Conservation (phyloP, 2,329 filamentous ascomycete species). For the Xylaria sp. region DNA sequence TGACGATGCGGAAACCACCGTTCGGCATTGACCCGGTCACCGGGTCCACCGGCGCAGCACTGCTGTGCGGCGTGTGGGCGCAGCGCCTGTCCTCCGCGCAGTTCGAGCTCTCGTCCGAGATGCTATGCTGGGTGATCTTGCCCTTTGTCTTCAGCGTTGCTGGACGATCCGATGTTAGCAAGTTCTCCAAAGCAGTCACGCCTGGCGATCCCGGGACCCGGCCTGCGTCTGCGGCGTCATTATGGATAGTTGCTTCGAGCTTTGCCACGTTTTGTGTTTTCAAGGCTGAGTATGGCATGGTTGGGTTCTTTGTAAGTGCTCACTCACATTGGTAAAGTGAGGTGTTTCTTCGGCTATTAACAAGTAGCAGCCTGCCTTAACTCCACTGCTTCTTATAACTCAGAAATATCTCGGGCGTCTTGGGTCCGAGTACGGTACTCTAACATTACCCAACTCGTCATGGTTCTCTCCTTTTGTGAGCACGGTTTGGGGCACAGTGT, state of each 20-base stretch:
- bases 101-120: slow-evolving; percentile 38
- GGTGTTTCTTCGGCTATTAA: not conserved
- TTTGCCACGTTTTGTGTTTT: slow-evolving; percentile 27
- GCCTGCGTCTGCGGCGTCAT: slow-evolving; percentile 4
- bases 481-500: slow-evolving; percentile 27
- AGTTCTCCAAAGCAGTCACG: not conserved
- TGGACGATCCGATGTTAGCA: slow-evolving; percentile 4
- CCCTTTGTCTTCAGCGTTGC: slow-evolving; percentile 27
- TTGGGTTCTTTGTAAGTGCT: slow-evolving; percentile 17
- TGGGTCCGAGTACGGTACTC: slow-evolving; percentile 6
- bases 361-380: slow-evolving; percentile 34
- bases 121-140: slow-evolving; percentile 38
- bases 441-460: slow-evolving; percentile 7
- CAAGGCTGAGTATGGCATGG: slow-evolving; percentile 22
- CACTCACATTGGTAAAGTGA: not conserved
- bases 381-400: slow-evolving; percentile 35
- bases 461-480: slow-evolving; percentile 20
- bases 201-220: not conserved
- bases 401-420: slow-evolving; percentile 28
- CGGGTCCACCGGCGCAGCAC: slow-evolving; percentile 24
- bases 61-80: slow-evolving; percentile 31
- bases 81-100: slow-evolving; percentile 23
- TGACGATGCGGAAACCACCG: not conserved
- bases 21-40: slow-evolving; percentile 11
- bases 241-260: slow-evolving; percentile 21